Evolutionary conservation across 2,329 filamentous ascomycete genomes (phyloP).

Genomic region (Leptographium galeiforme): DNA sequence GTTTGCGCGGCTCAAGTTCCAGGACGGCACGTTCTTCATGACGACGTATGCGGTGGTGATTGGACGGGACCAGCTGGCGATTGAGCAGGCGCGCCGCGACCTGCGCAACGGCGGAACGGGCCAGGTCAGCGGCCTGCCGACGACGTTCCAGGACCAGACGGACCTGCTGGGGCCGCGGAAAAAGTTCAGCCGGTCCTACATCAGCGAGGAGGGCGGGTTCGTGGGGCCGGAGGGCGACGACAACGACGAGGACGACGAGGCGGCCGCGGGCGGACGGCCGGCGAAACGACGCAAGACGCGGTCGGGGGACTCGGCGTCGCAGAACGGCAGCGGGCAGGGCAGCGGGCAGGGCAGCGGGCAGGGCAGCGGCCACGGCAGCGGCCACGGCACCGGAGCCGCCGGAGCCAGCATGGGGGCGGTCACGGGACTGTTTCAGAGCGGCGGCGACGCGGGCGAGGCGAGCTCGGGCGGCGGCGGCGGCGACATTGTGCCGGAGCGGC

Average conservation of each 20-base stretch:
- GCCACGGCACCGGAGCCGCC: conserved; percentile 15
- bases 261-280: conserved; percentile 33
- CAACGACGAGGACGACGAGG: conserved; percentile 33
- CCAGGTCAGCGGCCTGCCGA: background rate
- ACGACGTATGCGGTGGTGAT: conserved; percentile 61
- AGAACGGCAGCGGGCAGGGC: background rate
- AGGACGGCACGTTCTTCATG: conserved; percentile 68
- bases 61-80: conserved; percentile 53
- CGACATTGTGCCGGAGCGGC: conserved; percentile 33
- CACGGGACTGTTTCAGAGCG: too few species aligned
- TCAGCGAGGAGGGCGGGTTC: conserved; percentile 58
- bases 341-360: background rate
- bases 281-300: conserved; percentile 31
- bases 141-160: background rate
- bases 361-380: background rate
- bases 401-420: conserved; percentile 19
- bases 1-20: conserved; percentile 52
- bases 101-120: conserved; percentile 23
- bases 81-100: conserved; percentile 39
- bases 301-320: background rate
- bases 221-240: conserved; percentile 48
- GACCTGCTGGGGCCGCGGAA: conserved; percentile 22
- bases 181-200: conserved; percentile 46
- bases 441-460: background rate
- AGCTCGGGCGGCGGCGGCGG: background rate